Evolutionary conservation across 2,329 filamentous ascomycete species (phyloP).

Genomic region (Apiospora saccharicola): DNA sequence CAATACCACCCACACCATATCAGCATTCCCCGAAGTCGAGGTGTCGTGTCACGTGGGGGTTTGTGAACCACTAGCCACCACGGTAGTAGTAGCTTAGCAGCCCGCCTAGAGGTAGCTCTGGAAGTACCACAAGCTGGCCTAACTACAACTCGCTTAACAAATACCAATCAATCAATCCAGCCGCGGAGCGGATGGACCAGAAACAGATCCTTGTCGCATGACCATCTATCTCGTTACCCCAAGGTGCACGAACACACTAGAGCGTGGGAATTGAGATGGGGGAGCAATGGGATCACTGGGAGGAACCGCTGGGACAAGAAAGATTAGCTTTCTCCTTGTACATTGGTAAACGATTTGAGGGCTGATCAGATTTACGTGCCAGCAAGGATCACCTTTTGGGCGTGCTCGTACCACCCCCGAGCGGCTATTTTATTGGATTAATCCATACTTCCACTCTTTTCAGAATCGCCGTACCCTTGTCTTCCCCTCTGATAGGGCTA

Average conservation of each 20-base stretch:
- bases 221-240: slow-evolving; percentile 8
- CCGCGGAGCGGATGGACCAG: background rate
- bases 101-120: background rate
- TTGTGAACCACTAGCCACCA: background rate
- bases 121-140: background rate
- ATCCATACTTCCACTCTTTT: slow-evolving; percentile 2
- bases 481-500: slow-evolving; percentile 9
- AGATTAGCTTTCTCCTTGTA: background rate
- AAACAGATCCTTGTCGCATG: background rate
- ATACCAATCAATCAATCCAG: background rate
- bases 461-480: background rate
- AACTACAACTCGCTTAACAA: background rate
- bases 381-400: slow-evolving; percentile 1
- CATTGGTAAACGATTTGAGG: background rate
- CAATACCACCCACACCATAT: slow-evolving; percentile 17
- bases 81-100: too few relatives aligned
- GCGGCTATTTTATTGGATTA: slow-evolving; percentile 19
- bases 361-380: background rate
- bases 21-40: slow-evolving; percentile 16
- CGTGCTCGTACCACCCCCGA: slow-evolving; percentile 13
- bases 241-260: background rate
- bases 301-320: background rate
- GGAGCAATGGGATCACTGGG: background rate
- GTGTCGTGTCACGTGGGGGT: slow-evolving; percentile 20
- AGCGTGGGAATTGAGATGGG: background rate